A percentile compares a stretch with the other conserved stretches of the same genome.
phyloP scores from a whole-genome alignment of 2,329 filamentous ascomycete species.

The Colletotrichum navitas region DNA sequence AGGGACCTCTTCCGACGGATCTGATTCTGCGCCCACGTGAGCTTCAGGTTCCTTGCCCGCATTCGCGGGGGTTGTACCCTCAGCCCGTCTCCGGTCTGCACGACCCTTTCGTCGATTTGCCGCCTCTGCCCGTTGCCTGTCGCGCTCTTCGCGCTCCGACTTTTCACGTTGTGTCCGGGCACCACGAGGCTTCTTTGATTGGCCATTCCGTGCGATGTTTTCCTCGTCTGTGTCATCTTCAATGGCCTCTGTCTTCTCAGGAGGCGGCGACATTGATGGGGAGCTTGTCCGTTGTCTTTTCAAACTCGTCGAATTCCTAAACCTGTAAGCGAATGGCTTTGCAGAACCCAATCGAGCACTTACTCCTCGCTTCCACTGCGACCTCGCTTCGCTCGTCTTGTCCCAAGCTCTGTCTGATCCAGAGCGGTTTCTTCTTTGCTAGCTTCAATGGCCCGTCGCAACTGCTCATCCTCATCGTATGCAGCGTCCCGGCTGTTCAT shows the following conservation, averaged over 20 bases:
- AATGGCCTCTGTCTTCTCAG: slow-evolving; percentile 61
- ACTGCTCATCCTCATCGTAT: slow-evolving; percentile 93
- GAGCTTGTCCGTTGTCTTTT: slow-evolving; percentile 91
- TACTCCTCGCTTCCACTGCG: slow-evolving; percentile 96
- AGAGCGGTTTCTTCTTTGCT: slow-evolving; percentile 84
- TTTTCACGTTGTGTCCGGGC: slow-evolving; percentile 72
- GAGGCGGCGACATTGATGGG: slow-evolving; percentile 73
- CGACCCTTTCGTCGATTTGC: slow-evolving; percentile 85
- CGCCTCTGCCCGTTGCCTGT: slow-evolving; percentile 79
- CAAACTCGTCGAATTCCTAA: slow-evolving; percentile 75
- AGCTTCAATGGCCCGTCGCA: slow-evolving; percentile 91
- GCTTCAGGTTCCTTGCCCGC: slow-evolving; percentile 50
- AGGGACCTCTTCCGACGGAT: slow-evolving; percentile 76
- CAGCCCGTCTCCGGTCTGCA: slow-evolving; percentile 82
- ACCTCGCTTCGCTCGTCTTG: slow-evolving; percentile 81
- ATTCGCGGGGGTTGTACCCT: slow-evolving; percentile 69
- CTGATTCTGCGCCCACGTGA: slow-evolving; percentile 71
- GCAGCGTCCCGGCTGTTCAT: slow-evolving; percentile 97
- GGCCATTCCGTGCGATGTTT: slow-evolving; percentile 61
- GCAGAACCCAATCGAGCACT: slow-evolving; percentile 54
- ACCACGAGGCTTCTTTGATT: slow-evolving; percentile 71
- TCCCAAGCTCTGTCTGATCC: slow-evolving; percentile 63
- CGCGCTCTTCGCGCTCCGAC: slow-evolving; percentile 79
- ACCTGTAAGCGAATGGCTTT: slow-evolving; percentile 27
- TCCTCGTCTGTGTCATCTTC: slow-evolving; percentile 82